Evolutionary conservation across 1,284 basidiomycete genomes (phyloP), one percentile per base, ranked within the genome.

Genomic region (Caloboletus firmus): DNA sequence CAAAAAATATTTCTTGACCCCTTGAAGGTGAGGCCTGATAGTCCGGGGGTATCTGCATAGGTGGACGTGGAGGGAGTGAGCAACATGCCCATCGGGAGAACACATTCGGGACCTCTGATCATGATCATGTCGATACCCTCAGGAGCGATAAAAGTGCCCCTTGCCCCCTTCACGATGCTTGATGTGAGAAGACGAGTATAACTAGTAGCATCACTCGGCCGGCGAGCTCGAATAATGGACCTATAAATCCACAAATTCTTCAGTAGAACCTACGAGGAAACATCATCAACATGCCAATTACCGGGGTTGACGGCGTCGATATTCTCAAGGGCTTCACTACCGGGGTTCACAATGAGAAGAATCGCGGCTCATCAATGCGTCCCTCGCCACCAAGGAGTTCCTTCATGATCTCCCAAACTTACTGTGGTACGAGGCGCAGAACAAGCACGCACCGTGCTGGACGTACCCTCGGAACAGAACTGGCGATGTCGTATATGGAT

Each of bases 401-500:
- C 22, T 35, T 52, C 37, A 28, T 31, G 10, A 47, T 35, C 12
- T 35, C 32, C 22, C 40, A 30, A 7, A 35, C 24, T 13, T 35
- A 57, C 11, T 41, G 11, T 18, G 17, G 6, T 26, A 57, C 24
- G 10, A 31, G 22, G 28, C 28, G 9, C 13, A 20, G 28, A 20
- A 6, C 12, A 35, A 28, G 24, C 5, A 32, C 26, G 18, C 11
- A 30, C 8, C 28, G 31, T 9, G 15, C 12, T 28, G 18, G 17
- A 34, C 6, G 44, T 36, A 78, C 80, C 70, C 79, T 81, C 1
- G 82, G 81, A 9, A 81, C 76, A 63, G 84, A 82, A 0, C 64
- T 70, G 6, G 74, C 68, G 12, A 83, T 76, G 36, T 64, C 64
- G 82, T 78, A 83, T 81, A 61, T 83, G 78, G 41, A 79, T 75